These are phyloP conservation scores for Fusarium aywerte DNA, from an alignment of 2,329 filamentous ascomycete species.

Conservation along the genomic window DNA sequence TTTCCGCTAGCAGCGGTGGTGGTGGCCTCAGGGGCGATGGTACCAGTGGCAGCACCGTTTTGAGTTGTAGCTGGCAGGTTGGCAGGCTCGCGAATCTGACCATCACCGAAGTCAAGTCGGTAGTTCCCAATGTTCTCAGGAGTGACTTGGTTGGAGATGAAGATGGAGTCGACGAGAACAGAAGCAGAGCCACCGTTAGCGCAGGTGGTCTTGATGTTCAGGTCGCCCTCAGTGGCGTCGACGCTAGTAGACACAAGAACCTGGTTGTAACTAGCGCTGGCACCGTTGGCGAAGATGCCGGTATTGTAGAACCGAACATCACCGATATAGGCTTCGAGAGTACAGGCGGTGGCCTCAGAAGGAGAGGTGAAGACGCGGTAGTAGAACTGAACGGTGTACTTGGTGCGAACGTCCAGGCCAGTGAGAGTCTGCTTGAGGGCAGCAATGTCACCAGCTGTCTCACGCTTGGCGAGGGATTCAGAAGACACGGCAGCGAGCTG, in stretches of 20 bases:
- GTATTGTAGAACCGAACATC: constrained; percentile 6
- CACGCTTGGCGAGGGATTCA: neutral
- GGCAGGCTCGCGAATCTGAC: constrained; percentile 5
- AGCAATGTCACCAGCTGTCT: neutral
- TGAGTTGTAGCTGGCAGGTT: neutral
- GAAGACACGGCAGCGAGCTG: neutral
- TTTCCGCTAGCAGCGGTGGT: neutral
- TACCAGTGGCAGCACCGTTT: neutral
- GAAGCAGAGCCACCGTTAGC: constrained; percentile 2
- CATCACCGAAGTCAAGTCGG: constrained; percentile 29
- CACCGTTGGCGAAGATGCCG: neutral
- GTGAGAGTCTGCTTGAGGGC: constrained; percentile 12
- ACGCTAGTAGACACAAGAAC: constrained; percentile 10
- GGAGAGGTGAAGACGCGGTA: constrained; percentile 16
- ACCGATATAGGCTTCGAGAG: constrained; percentile 24
- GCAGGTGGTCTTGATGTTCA: constrained; percentile 27
- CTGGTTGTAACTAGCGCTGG: neutral
- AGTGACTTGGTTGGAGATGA: constrained; percentile 39
- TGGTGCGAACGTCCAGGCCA: constrained; percentile 6
- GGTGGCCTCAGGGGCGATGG: neutral
- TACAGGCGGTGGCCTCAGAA: constrained; percentile 4
- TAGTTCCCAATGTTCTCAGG: constrained; percentile 28
- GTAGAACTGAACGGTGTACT: constrained; percentile 39
- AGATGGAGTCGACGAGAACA: constrained; percentile 33
- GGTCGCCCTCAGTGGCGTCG: neutral